Evolutionary conservation across 371 early-diverging fungal genomes (phyloP).

Genomic region (Nosema granulosis): DNA sequence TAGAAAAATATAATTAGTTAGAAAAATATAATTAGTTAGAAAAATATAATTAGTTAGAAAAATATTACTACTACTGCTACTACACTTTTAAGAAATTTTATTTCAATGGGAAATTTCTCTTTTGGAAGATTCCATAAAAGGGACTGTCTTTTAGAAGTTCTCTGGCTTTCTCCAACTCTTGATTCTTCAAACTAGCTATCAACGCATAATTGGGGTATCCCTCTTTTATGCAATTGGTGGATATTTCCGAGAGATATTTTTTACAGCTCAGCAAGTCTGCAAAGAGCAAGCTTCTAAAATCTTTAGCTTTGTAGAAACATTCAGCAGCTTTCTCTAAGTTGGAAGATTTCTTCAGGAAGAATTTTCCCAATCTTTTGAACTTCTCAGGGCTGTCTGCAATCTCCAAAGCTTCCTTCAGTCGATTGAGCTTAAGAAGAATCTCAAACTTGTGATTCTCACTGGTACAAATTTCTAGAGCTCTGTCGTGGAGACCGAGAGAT

Average conservation of each 20-base stretch:
- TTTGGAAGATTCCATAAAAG: constrained; percentile 51
- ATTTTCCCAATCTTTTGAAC: constrained; percentile 46
- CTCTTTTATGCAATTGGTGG: constrained; percentile 41
- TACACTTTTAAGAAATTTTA: too few species aligned
- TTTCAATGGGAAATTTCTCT: too few species aligned
- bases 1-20: too few species aligned
- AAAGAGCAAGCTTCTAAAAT: constrained; percentile 48
- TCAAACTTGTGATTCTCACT: constrained; percentile 64
- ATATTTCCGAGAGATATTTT: constrained; percentile 31
- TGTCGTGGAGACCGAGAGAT: constrained; percentile 51
- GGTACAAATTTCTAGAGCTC: constrained; percentile 52
- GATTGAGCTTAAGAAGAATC: constrained; percentile 57
- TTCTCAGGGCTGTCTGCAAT: constrained; percentile 51
- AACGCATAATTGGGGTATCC: constrained; percentile 57
- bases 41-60: too few species aligned
- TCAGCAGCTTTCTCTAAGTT: constrained; percentile 49
- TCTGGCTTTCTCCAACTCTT: constrained; percentile 44
- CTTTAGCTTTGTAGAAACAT: constrained; percentile 50
- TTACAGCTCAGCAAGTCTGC: constrained; percentile 46
- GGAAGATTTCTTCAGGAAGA: constrained; percentile 32
- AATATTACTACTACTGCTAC: too few species aligned
- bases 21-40: too few species aligned
- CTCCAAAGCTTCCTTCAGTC: constrained; percentile 57
- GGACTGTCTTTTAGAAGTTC: constrained; percentile 46
- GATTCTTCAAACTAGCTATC: constrained; percentile 47